Evolutionary conservation across 1,284 basidiomycete species (phyloP), one percentile per base, ranked within the genome.

Genomic region (Chondrostereum purpureum): DNA sequence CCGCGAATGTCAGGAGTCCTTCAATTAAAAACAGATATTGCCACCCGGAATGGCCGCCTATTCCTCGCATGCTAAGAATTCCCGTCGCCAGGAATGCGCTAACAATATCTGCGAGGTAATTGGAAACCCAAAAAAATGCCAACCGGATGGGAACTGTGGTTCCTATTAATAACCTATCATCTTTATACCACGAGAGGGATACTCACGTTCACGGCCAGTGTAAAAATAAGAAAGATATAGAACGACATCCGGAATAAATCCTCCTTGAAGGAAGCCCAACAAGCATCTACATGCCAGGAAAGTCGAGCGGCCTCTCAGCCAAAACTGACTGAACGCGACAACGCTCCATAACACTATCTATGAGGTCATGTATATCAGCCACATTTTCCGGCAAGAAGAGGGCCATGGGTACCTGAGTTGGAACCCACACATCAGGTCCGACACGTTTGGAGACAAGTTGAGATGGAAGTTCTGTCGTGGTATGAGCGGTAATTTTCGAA

Each of bases 371-470:
- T 38, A 13, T 20, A 20, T 33, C 14, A 17, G 10, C 12, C 16
- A 33, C n/a, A 22, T 12, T 18, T 18, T 10, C 6, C 4, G 5
- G n/a, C n/a, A n/a, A n/a, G n/a, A n/a, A n/a, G n/a, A n/a, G n/a
- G n/a, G n/a, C n/a, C n/a, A n/a, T n/a, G n/a, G n/a, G 48, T 55
- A 77, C 77, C 61, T 84, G 82, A 18, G 66, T 72, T 1, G 83
- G 83, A 49, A 87, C 73, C 81, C 81, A 88, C n/a, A 76, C 64
- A 60, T 87, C 83, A 0, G 81, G 80, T 0, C 82, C 82, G 27
- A 85, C 64, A 18, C 80, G 69, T 58, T 86, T 87, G 16, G 80
- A 83, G 20, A 88, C 60, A 12, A 87, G 64, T 55, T 86, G 83
- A 0, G 81, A 83, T n/a, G 84, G 83, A 23, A 85, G 61, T 57